Evolutionary conservation across 1,139 yeast species (phyloP).

Genomic region (Hemisphaericaspora xylanilytica): DNA sequence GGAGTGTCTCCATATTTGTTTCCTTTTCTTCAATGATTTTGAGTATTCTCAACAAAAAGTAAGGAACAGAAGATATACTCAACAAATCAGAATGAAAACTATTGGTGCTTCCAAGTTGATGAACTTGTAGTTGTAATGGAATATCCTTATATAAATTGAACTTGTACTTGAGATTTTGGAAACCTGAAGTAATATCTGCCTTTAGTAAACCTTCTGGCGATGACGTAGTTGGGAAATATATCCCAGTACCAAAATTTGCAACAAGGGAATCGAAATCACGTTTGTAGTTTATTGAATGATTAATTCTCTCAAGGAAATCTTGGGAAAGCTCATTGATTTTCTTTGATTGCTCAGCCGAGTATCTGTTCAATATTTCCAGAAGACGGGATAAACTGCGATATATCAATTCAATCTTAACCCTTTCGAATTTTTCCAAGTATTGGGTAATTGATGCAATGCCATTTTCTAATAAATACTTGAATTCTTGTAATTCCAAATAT

Average conservation of each 20-base stretch:
- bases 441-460: slow-evolving; percentile 24
- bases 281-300: slow-evolving; percentile 26
- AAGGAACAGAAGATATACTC: slow-evolving; percentile 35
- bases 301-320: slow-evolving; percentile 24
- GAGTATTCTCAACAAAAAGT: slow-evolving; percentile 27
- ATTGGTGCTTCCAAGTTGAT: neutral
- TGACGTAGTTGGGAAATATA: slow-evolving; percentile 37
- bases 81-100: slow-evolving; percentile 13
- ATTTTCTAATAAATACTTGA: slow-evolving; percentile 31
- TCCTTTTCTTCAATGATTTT: slow-evolving; percentile 21
- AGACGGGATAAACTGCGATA: slow-evolving; percentile 36
- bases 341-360: slow-evolving; percentile 26
- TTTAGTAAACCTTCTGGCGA: slow-evolving; percentile 24
- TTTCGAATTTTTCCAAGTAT: slow-evolving; percentile 37
- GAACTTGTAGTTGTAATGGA: slow-evolving; percentile 35
- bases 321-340: slow-evolving; percentile 29
- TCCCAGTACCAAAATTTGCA: slow-evolving; percentile 35
- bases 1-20: slow-evolving; percentile 9
- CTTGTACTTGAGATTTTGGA: slow-evolving; percentile 38
- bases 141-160: slow-evolving; percentile 45
- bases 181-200: slow-evolving; percentile 20
- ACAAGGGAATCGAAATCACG: slow-evolving; percentile 29
- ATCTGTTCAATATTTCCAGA: slow-evolving; percentile 35
- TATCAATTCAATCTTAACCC: slow-evolving; percentile 31
- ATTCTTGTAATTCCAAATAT: slow-evolving; percentile 32